Percentiles rank a stretch among this genome's conserved stretches.
These are phyloP conservation scores for Penicillium verhagenii DNA, from an alignment of 495 filamentous ascomycete genomes.

Conservation along the genomic window DNA sequence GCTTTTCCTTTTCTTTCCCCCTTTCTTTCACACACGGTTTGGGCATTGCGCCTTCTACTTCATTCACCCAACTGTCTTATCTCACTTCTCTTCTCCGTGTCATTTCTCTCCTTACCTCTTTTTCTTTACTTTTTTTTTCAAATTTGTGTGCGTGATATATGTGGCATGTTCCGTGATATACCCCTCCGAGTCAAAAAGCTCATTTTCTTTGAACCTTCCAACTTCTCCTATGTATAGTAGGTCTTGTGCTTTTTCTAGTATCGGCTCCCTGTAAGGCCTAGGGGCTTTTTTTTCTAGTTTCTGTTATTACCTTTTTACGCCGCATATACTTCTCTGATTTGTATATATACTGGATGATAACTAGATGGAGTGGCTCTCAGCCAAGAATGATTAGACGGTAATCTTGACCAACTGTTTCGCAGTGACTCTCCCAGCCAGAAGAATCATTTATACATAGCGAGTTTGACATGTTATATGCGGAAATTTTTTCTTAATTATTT, in stretches of 20 bases:
- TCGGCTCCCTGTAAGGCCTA: constrained; percentile 6
- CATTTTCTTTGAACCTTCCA: constrained; percentile 13
- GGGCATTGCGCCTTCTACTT: constrained; percentile 1
- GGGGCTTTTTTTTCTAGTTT: constrained; percentile 17
- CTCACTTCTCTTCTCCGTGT: not conserved
- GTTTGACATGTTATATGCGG: no score
- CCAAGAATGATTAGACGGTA: no score
- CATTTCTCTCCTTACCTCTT: constrained; percentile 11
- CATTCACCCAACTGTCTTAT: constrained; percentile 8
- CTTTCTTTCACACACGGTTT: constrained; percentile 2
- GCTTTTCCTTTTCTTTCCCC: constrained; percentile 3
- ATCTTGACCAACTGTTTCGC: no score
- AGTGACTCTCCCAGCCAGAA: no score
- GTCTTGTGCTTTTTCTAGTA: constrained; percentile 9
- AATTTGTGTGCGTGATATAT: constrained; percentile 23
- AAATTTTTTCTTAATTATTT: no score
- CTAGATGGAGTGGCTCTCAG: no score
- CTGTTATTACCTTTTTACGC: not conserved
- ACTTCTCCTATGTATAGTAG: constrained; percentile 18
- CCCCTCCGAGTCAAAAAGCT: constrained; percentile 28
- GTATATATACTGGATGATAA: no score
- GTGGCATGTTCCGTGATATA: constrained; percentile 34
- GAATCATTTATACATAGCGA: no score
- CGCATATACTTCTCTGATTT: not conserved
- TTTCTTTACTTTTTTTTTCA: constrained; percentile 8